Conservation (phyloP, 2,329 filamentous ascomycete species). For the Colletotrichum nymphaeae region DNA sequence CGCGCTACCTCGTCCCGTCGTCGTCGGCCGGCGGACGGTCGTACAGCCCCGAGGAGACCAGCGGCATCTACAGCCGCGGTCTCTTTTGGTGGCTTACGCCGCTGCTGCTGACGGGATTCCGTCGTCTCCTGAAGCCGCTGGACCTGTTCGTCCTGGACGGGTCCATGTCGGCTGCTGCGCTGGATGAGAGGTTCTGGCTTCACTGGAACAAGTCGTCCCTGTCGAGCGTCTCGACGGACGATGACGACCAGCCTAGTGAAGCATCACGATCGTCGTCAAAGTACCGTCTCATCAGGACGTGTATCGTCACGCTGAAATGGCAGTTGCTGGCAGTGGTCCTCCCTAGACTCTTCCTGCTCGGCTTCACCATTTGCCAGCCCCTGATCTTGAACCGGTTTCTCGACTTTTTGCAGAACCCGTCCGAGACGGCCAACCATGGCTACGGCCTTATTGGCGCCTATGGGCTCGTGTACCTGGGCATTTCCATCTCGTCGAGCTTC, state of each 20-base stretch:
- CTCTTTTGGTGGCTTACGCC: slow-evolving; percentile 51
- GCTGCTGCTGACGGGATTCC: slow-evolving; percentile 47
- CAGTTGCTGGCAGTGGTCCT: slow-evolving; percentile 44
- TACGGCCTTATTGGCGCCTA: slow-evolving; percentile 55
- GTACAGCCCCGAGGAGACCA: slow-evolving; percentile 50
- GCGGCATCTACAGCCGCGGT: slow-evolving; percentile 49
- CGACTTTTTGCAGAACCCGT: slow-evolving; percentile 42
- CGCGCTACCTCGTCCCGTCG: slow-evolving; percentile 41
- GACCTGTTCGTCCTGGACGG: slow-evolving; percentile 46
- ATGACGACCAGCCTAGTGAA: not conserved
- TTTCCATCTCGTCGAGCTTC: slow-evolving; percentile 47
- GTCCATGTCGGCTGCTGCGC: slow-evolving; percentile 44
- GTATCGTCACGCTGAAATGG: slow-evolving; percentile 42
- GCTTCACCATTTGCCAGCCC: slow-evolving; percentile 51
- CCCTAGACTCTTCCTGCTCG: slow-evolving; percentile 46
- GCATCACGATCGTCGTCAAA: not conserved
- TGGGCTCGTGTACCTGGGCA: slow-evolving; percentile 53
- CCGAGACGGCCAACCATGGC: slow-evolving; percentile 43
- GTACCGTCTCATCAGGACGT: slow-evolving; percentile 43
- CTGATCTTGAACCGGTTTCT: slow-evolving; percentile 49
- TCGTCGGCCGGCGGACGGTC: slow-evolving; percentile 37
- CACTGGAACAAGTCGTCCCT: slow-evolving; percentile 44
- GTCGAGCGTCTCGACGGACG: slow-evolving; percentile 2
- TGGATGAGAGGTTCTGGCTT: slow-evolving; percentile 46
- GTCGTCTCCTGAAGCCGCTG: slow-evolving; percentile 45